These are phyloP conservation scores for Fusarium miscanthi DNA, from an alignment of 2,329 filamentous ascomycete genomes.

Conservation along the genomic window DNA sequence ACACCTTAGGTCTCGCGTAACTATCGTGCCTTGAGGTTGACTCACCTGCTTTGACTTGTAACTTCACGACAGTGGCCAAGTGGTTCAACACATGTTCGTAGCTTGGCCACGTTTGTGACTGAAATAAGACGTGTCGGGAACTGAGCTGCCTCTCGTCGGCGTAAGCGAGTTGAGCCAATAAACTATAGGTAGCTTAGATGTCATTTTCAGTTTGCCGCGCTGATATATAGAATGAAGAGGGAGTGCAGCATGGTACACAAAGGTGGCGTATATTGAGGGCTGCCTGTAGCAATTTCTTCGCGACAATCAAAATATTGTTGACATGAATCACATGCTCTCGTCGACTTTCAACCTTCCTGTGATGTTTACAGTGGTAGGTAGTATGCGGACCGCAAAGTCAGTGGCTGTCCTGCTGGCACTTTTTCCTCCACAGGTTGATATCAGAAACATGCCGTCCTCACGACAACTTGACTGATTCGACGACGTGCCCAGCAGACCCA, in stretches of 20 bases:
- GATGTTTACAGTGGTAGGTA: neutral
- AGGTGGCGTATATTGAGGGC: neutral
- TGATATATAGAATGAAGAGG: neutral
- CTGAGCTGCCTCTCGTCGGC: slow-evolving; percentile 5
- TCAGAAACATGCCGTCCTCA: neutral
- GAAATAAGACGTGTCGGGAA: neutral
- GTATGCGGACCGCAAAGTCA: neutral
- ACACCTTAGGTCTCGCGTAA: neutral
- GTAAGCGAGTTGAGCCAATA: neutral
- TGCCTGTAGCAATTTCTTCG: neutral
- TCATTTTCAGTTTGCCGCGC: neutral
- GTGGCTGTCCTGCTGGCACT: neutral
- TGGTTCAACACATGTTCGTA: slow-evolving; percentile 8
- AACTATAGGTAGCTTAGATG: neutral
- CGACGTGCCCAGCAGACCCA: neutral
- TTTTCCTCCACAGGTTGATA: neutral
- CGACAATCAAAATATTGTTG: neutral
- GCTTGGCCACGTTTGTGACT: slow-evolving; percentile 12
- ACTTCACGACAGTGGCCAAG: slow-evolving; percentile 4
- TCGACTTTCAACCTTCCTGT: neutral
- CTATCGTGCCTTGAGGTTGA: neutral
- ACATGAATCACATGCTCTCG: neutral
- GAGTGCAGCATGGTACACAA: neutral
- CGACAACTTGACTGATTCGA: neutral
- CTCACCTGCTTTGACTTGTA: slow-evolving; percentile 8